phyloP scores from a whole-genome alignment of 345 rosid species.

The Eucalyptus lansdowneana region DNA sequence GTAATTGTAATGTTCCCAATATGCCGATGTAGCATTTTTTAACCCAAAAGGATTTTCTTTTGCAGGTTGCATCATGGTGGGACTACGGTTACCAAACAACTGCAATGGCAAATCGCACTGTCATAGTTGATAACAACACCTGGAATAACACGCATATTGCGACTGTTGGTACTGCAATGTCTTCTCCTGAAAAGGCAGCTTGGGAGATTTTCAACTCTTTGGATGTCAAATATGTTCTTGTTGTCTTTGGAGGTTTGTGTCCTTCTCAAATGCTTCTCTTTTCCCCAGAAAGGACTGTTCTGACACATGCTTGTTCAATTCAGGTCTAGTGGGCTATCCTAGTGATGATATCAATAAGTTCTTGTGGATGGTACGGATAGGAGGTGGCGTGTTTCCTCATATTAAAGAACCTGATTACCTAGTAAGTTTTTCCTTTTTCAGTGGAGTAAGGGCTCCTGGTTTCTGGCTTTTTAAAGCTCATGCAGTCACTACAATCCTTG shows the following conservation, averaged over 20 bases:
- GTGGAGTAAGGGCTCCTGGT: not conserved
- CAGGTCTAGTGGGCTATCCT: conserved; percentile 97
- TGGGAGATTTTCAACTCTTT: conserved; percentile 96
- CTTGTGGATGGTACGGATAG: conserved; percentile 99
- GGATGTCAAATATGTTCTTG: conserved; percentile 98
- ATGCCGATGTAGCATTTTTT: not conserved
- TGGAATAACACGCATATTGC: conserved; percentile 99
- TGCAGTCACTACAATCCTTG: not conserved
- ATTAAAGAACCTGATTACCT: conserved; percentile 95
- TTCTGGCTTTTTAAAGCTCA: not conserved
- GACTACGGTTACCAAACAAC: conserved; percentile 99
- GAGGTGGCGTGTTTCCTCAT: conserved; percentile 98
- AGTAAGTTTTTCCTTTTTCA: conserved; percentile 16
- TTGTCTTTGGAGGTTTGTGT: conserved; percentile 91
- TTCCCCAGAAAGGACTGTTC: not conserved
- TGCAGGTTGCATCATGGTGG: conserved; percentile 99
- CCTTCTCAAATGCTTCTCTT: not conserved
- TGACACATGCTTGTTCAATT: conserved; percentile 9
- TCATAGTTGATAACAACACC: conserved; percentile 95
- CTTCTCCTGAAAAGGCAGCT: conserved; percentile 98
- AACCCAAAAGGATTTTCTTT: not conserved
- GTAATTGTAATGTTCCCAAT: not conserved
- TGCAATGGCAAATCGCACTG: conserved; percentile 99
- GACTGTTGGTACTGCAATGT: conserved; percentile 99
- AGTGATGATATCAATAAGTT: conserved; percentile 98